These are phyloP conservation scores for Metschnikowia cubensis DNA, from an alignment of 805 yeast genomes.

Conservation along the genomic window DNA sequence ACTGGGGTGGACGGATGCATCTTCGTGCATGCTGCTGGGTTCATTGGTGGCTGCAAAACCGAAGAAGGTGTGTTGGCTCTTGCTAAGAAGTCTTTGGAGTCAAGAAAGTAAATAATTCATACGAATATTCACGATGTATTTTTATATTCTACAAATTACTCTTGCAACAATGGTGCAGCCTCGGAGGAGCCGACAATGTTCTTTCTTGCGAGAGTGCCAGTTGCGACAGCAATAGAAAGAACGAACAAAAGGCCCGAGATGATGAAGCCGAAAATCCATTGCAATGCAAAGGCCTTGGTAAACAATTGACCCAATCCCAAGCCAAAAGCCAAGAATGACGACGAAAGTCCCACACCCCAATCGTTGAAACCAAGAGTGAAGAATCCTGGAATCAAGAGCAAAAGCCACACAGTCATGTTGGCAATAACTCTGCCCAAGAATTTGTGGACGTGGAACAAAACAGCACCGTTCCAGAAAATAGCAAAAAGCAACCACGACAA, in stretches of 20 bases:
- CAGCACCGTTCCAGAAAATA: constrained; percentile 84
- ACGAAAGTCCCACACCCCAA: constrained; percentile 63
- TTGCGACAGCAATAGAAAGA: constrained; percentile 44
- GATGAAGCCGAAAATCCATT: constrained; percentile 79
- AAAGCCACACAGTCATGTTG: constrained; percentile 74
- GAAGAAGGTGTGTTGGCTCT: constrained; percentile 72
- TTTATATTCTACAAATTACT: constrained; percentile 3
- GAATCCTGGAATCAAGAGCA: constrained; percentile 59
- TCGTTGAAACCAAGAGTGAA: constrained; percentile 60
- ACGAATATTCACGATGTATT: not conserved
- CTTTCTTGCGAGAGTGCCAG: constrained; percentile 26
- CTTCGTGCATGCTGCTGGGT: constrained; percentile 94
- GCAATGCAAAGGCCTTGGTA: constrained; percentile 68
- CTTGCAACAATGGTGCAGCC: constrained; percentile 19
- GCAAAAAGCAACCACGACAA: constrained; percentile 70
- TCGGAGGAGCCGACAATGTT: constrained; percentile 8
- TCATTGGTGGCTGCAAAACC: constrained; percentile 90
- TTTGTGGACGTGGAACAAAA: constrained; percentile 56
- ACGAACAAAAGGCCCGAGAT: constrained; percentile 57
- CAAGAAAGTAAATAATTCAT: not conserved
- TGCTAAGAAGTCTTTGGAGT: constrained; percentile 46
- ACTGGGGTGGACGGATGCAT: constrained; percentile 86
- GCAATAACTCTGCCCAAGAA: constrained; percentile 65
- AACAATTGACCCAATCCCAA: constrained; percentile 68
- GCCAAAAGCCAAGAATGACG: constrained; percentile 57